Base-by-base conservation (phyloP, 2,329 filamentous ascomycete genomes). In the Cladosporium sp. region DNA sequence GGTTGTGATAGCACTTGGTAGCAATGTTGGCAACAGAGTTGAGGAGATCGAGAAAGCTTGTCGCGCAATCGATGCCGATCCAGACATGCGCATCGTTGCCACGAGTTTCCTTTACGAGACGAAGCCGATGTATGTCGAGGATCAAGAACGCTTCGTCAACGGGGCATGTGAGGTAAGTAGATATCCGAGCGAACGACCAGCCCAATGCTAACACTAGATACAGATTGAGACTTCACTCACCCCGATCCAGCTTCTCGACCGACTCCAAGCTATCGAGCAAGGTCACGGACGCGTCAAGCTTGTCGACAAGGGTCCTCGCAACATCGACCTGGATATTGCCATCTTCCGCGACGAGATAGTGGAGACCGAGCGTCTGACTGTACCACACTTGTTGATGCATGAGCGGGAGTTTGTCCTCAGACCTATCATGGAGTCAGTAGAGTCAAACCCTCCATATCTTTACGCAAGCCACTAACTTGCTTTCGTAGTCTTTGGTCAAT, bases 51-150 rank as follows among this genome's bases (percentile, higher is more conserved):
- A 97, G 77, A 83, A 85, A 72, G 94, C 95, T 0, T 93, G 93
- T 76, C 83, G 82, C 53, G 86, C 90, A 75, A 92, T 99, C 87
- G 87, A 91, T 68, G 81, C 68, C 0, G 70, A 83, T 53, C 83
- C 86, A 25, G 88, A 88, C 36, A 92, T 98, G 74, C 86, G 80
- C 62, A 85, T 99, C 46, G 84, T 87, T 73, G 85, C 89, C 72
- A 97, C 94, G 0, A 98, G 94, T 77, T 90, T 88, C 67, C 82
- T 99, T 3, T 99, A 95, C 86, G 93, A 98, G 80, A 99, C 94
- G 3, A 88, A 92, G 72, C 92, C 95, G 25, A 99, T 99, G 95
- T 99, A 99, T 78, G 91, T 97, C 69, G 81, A 91, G 68, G 90
- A 97, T 68, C 95, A 99, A 77, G 88, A 89, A 68, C 86, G 87